Evolutionary conservation across 139 green algal genomes (phyloP), one percentile per base, ranked within the genome.

Genomic region (Chlamydomonas urium): DNA sequence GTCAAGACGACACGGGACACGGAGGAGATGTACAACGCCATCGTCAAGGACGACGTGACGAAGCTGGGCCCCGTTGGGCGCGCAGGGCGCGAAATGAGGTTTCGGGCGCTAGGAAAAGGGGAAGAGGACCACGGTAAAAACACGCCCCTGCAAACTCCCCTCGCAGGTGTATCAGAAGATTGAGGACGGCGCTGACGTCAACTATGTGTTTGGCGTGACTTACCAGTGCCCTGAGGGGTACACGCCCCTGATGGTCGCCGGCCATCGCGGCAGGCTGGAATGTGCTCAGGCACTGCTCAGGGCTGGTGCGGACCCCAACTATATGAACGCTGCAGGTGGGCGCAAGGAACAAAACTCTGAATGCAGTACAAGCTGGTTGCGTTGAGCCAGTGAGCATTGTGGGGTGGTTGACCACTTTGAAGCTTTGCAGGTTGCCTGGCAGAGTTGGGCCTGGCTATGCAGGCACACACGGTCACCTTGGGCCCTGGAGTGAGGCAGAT

Each of bases 1-100:
- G 47, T 69, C 3, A 85, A 85, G 70, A 69, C 56, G 14, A 66
- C 58, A 24, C 47, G 67, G 2, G 47, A 14, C 3, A 71, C 67
- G 23, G 93, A 98, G 79, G 92, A 97, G 83, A 79, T 97, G 36
- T 95, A 96, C 84, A 88, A 90, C 37, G 90, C 90, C 14, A 91
- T 97, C 33, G 83, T 81, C 37, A 74, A 66, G 47, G 75, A 85
- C 35, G 75, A 85, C 29, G 57, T 79, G 10, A 66, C 66, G 1
- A 24, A 61, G 38, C 38, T 62, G 45, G 26, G 53, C 6, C 53
- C n/a, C n/a, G n/a, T n/a, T n/a, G n/a, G n/a, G n/a, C n/a, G n/a
- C n/a, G n/a, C n/a, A n/a, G n/a, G n/a, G n/a, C n/a, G n/a, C n/a
- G n/a, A n/a, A n/a, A n/a, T n/a, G n/a, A n/a, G n/a, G n/a, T n/a